These are phyloP conservation scores for Raddia distichophylla DNA, from an alignment of 176 grass and related monocot species.

Conservation along the genomic window DNA sequence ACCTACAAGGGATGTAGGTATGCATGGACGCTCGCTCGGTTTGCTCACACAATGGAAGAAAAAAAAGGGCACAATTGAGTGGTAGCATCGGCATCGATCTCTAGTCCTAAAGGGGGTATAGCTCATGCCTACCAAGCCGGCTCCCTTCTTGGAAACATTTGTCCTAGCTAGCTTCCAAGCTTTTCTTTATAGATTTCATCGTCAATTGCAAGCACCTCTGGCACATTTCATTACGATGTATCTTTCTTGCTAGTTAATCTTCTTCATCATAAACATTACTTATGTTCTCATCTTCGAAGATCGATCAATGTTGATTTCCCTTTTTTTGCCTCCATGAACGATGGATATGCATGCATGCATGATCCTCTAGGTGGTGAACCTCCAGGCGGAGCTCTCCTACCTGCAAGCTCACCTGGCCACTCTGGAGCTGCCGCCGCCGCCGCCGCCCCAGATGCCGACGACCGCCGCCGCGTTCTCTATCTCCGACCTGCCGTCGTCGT, in stretches of 20 bases:
- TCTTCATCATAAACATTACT: not conserved
- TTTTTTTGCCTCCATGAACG: not conserved
- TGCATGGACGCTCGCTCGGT: slow-evolving; percentile 8
- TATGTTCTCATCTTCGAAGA: not conserved
- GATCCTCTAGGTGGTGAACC: slow-evolving; percentile 56
- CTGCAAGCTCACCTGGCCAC: slow-evolving; percentile 60
- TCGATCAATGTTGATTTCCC: not conserved
- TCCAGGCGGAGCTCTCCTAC: slow-evolving; percentile 70
- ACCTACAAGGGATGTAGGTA: not conserved
- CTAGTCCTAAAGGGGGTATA: not conserved
- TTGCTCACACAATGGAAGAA: not conserved
- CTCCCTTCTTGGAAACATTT: slow-evolving; percentile 3
- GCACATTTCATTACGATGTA: not conserved
- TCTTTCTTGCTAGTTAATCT: not conserved
- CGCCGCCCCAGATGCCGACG: slow-evolving; percentile 42
- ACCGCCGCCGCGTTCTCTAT: slow-evolving; percentile 49
- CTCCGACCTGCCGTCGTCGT: slow-evolving; percentile 55
- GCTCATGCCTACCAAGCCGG: not conserved
- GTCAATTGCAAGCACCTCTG: not conserved
- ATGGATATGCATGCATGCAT: no score
- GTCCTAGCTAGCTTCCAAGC: not conserved
- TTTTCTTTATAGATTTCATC: not conserved
- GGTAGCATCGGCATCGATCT: slow-evolving; percentile 28
- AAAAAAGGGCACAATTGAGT: not conserved
- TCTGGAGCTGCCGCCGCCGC: slow-evolving; percentile 60